Base-by-base conservation (phyloP, 805 yeast species). In the Suhomyces canberraensis region DNA sequence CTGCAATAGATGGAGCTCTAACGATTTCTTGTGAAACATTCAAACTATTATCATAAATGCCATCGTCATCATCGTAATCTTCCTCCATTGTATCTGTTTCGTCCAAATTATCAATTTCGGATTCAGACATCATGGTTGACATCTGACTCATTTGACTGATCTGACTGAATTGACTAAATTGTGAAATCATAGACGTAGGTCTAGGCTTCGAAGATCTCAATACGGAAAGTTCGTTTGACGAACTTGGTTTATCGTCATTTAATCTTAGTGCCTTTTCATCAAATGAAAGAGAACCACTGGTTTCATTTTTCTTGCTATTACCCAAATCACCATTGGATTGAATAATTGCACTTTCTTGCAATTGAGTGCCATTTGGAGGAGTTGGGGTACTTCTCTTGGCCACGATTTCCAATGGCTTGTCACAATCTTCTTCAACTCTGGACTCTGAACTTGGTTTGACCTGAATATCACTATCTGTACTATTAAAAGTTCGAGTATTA, bases 131-230 rank as follows among this genome's bases (percentile, higher is more conserved):
- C 64, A 64, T 63, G 13, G 69, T 59, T 7, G 69, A 66, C 41
- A 66, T 47, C 39, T 69, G 73, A 49, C 69, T 61, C 26, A 60
- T 41, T 33, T 67, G 71, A 44, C 69, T 61, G 19, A 60, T 42
- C 45, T 65, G 71, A 48, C 66, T 58, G 11, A 57, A 46, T 45
- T 66, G 71, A 48, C 66, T 58, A 9, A 57, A 46, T 45, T 66
- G 71, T 2, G 70, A 63, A 11, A 67, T 50, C 54, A 68, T 57
- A 1, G 71, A 65, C 13, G 66, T 58, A 6, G 74, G 74, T 36
- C 74, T 48, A 5, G 60, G 45, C 36, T 57, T 47, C 15, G 31
- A 25, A 14, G 33, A 34, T 15, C 45, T 31, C 8, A 35, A 11
- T 4, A 29, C 16, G 6, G 34, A 22, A 1, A 29, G 17, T 9